These are phyloP conservation scores for Orbilia blumenaviensis DNA, from an alignment of 2,329 filamentous ascomycete genomes.

Conservation along the genomic window DNA sequence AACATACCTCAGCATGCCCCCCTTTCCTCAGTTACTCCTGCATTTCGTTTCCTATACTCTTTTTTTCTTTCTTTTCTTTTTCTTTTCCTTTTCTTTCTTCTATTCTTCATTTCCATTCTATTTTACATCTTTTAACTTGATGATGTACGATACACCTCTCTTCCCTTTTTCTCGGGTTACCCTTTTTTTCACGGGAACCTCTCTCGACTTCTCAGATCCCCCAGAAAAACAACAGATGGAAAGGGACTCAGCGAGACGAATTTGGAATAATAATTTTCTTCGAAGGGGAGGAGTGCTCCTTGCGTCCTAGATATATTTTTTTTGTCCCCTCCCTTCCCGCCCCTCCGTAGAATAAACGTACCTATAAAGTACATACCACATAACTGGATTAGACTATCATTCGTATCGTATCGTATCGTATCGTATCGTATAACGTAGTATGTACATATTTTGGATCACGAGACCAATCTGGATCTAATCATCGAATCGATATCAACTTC, in stretches of 20 bases:
- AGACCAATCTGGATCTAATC: background rate
- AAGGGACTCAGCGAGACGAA: slow-evolving; percentile 13
- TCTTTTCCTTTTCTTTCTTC: background rate
- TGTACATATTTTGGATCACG: background rate
- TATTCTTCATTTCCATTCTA: background rate
- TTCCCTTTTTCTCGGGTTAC: slow-evolving; percentile 16
- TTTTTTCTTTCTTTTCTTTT: background rate
- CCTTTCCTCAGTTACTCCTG: background rate
- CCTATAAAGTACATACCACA: background rate
- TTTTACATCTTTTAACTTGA: slow-evolving; percentile 49
- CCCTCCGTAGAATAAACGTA: background rate
- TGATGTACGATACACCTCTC: slow-evolving; percentile 48
- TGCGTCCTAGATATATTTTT: slow-evolving; percentile 18
- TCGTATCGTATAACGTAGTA: background rate
- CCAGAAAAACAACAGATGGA: slow-evolving; percentile 1
- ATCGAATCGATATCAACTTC: background rate
- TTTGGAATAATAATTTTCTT: slow-evolving; percentile 37
- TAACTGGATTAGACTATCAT: no score
- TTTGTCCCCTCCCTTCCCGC: no score
- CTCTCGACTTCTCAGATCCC: slow-evolving; percentile 6
- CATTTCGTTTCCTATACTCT: background rate
- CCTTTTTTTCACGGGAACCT: slow-evolving; percentile 6
- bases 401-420: no score
- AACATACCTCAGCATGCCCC: slow-evolving; percentile 28
- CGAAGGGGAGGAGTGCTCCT: slow-evolving; percentile 18